These are phyloP conservation scores for Ballota nigra DNA, from an alignment of 257 asterid genomes.

Conservation along the genomic window DNA sequence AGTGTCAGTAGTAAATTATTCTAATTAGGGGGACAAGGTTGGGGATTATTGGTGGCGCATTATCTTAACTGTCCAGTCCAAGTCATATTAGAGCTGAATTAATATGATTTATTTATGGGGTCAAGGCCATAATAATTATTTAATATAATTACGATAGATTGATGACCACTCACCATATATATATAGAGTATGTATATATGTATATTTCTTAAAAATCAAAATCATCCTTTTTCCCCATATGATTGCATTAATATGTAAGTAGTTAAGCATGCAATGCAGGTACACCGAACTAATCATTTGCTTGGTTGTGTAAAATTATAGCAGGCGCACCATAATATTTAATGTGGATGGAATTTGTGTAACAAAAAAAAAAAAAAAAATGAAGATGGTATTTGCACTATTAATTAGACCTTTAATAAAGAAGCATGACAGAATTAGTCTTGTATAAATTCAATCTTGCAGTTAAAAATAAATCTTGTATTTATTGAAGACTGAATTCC, in stretches of 20 bases:
- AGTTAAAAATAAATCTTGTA: background rate
- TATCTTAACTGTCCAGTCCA: conserved; percentile 24
- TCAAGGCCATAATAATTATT: conserved; percentile 28
- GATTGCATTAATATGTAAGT: conserved; percentile 23
- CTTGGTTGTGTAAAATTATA: background rate
- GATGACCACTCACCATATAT: conserved; percentile 17
- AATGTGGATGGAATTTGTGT: background rate
- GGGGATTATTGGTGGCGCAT: conserved; percentile 15
- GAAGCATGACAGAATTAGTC: background rate
- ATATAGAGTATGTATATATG: background rate
- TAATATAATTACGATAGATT: conserved; percentile 21
- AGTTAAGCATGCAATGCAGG: conserved; percentile 23
- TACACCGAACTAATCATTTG: conserved; percentile 15
- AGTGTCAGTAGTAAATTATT: background rate
- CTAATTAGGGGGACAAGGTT: background rate
- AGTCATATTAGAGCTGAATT: conserved; percentile 28
- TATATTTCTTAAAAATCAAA: background rate
- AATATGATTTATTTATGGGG: conserved; percentile 32
- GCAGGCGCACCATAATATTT: background rate
- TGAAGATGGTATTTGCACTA: background rate
- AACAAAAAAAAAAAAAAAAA: no score
- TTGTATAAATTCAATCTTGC: background rate
- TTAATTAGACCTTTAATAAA: background rate
- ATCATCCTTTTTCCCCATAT: conserved; percentile 8
- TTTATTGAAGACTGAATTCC: background rate